Percentiles rank a stretch among this genome's conserved stretches.
Evolutionary conservation across 2,329 filamentous ascomycete genomes (phyloP).

Genomic region (Aureobasidium pullulans): DNA sequence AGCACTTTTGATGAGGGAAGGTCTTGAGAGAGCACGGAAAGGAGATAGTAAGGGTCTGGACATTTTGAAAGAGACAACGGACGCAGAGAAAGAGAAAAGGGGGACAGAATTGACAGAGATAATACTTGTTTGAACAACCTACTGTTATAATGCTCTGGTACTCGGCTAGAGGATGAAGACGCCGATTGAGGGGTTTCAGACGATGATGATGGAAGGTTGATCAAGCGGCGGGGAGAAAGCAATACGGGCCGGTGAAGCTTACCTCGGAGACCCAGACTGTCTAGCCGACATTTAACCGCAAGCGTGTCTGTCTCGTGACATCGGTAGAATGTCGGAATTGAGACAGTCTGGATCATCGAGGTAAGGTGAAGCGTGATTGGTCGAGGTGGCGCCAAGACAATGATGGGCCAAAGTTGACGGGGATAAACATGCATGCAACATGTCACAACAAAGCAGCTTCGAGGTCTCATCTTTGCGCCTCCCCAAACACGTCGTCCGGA

Average conservation of each 20-base stretch:
- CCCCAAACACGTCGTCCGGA: background rate
- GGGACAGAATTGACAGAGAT: too few species aligned
- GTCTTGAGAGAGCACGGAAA: background rate
- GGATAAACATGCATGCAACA: background rate
- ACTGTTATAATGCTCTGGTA: background rate
- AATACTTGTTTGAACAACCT: background rate
- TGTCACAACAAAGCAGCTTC: conserved; percentile 11
- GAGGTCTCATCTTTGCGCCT: conserved; percentile 3
- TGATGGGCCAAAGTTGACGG: background rate
- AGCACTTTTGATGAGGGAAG: background rate
- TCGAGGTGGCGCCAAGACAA: background rate
- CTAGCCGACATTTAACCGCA: too few species aligned
- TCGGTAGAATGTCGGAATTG: too few species aligned
- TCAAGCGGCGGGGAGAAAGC: background rate
- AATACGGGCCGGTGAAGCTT: background rate
- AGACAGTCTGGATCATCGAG: too few species aligned
- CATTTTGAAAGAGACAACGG: too few species aligned
- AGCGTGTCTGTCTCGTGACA: too few species aligned
- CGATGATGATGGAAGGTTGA: background rate
- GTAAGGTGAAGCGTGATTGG: conserved; percentile 4
- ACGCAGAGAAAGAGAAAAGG: too few species aligned
- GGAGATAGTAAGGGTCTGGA: background rate
- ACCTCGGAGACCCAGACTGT: too few species aligned
- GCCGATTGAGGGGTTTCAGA: conserved; percentile 7
- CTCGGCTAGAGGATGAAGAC: background rate